Evolutionary conservation across 2,329 filamentous ascomycete species (phyloP), one percentile per base, ranked within the genome.

Genomic region (Rutstroemia sp.): DNA sequence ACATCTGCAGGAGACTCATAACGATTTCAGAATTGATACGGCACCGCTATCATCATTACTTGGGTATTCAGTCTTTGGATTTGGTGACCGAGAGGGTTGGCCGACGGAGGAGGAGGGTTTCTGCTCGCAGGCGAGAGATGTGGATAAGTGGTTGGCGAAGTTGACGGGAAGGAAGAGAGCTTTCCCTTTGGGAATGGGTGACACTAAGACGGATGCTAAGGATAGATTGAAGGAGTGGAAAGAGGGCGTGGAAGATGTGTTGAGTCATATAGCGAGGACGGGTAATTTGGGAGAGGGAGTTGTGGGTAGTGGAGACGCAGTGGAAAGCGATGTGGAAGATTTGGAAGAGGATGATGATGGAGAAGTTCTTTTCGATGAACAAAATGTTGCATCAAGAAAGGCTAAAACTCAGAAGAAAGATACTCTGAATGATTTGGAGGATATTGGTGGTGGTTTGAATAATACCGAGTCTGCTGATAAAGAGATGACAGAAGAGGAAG

Each of bases 101-200:
- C 90, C 91, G 0, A 90, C 87, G 0, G 91, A 96, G 72, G 82
- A 86, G 58, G 88, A 94, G 64, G 92, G 92, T 0, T 99, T 92
- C 73, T 96, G 92, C 70, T 91, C 90, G 60, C 92, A 97, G 70
- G 92, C 92, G 1, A 88, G 86, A 67, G 86, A 96, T 63, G 78
- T 95, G 3, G 92, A 99, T 70, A 91, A 85, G 69, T 97, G 94
- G 92, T 89, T 99, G 88, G 91, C 92, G n/a, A 95, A 91, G 69
- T 74, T 99, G 66, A 96, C 92, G 0, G 86, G 82, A 1, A 82
- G 87, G 60, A 96, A 92, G 73, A 80, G 92, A 68, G 92, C 90
- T 0, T 97, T 87, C 66, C 92, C 92, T 0, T 76, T 97, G 6
- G 94, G 94, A 4, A 86, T 92, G 78, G 90, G 88, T 2, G 91